Evolutionary conservation across 257 asterid genomes (phyloP).

Genomic region (Voacanga thouarsii): DNA sequence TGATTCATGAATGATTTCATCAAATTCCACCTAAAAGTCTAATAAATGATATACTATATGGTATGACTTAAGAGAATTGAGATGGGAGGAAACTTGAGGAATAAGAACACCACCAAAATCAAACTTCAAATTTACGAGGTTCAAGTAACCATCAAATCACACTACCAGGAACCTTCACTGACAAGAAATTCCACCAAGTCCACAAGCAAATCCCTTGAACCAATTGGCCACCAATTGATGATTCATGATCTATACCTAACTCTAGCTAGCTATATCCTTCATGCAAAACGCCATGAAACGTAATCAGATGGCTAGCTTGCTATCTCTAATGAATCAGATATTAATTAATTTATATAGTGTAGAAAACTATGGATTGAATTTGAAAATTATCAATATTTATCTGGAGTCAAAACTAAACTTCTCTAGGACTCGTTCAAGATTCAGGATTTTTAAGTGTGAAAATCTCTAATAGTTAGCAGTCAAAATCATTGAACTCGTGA

Average conservation of each 20-base stretch:
- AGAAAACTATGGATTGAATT: conserved; percentile 1
- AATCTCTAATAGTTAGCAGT: conserved; percentile 7
- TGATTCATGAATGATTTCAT: conserved; percentile 14
- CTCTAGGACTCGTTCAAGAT: conserved; percentile 10
- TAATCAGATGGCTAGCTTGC: neutral
- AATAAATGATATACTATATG: neutral
- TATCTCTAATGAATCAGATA: neutral
- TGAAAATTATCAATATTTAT: neutral
- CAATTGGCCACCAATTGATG: neutral
- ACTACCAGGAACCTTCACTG: conserved; percentile 9
- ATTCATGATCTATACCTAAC: conserved; percentile 4
- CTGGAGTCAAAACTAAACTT: neutral
- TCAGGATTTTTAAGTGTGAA: neutral
- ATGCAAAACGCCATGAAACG: neutral
- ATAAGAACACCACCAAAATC: conserved; percentile 4
- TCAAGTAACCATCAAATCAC: conserved; percentile 5
- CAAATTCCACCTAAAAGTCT: neutral
- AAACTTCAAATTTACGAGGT: conserved; percentile 8
- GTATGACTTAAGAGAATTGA: neutral
- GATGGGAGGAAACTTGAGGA: conserved; percentile 7
- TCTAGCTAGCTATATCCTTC: neutral
- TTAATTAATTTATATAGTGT: neutral
- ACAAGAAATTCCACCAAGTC: neutral
- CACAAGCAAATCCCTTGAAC: neutral
- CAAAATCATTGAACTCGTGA: conserved; percentile 14